phyloP scores from a whole-genome alignment of 2,329 filamentous ascomycete genomes.

The Elsinoe fawcettii region DNA sequence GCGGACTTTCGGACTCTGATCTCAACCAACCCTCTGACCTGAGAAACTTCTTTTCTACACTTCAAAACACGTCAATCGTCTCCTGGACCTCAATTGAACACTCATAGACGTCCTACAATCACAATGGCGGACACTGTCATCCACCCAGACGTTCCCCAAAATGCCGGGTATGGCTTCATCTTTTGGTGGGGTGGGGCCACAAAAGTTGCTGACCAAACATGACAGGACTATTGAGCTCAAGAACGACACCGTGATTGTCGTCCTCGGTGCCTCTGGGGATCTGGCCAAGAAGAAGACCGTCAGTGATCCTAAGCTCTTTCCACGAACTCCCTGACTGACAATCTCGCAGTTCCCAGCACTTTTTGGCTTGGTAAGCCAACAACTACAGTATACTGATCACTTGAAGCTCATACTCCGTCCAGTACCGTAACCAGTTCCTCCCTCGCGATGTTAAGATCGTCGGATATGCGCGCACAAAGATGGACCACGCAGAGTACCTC shows the following conservation, averaged over 20 bases:
- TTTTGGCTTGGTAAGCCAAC: conserved; percentile 79
- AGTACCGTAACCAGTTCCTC: conserved; percentile 95
- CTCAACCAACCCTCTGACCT: conserved; percentile 15
- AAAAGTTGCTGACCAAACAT: conserved; percentile 15
- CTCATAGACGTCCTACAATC: conserved; percentile 2
- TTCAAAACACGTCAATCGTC: background rate
- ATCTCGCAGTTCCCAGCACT: conserved; percentile 75
- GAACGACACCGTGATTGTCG: conserved; percentile 94
- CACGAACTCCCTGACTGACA: conserved; percentile 19
- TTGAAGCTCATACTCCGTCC: conserved; percentile 14
- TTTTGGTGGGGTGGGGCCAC: conserved; percentile 5
- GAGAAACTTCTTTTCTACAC: conserved; percentile 6
- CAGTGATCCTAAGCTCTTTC: conserved; percentile 30
- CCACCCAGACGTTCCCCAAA: conserved; percentile 38
- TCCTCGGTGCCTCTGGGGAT: conserved; percentile 94
- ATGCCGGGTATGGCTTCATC: conserved; percentile 37
- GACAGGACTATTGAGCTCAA: conserved; percentile 84
- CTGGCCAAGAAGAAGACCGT: conserved; percentile 99
- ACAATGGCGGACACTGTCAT: conserved; percentile 43
- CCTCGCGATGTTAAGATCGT: conserved; percentile 93
- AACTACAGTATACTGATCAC: conserved; percentile 20
- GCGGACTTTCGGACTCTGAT: conserved; percentile 4
- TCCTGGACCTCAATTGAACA: background rate
- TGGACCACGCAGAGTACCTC: conserved; percentile 95
- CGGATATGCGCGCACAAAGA: conserved; percentile 98